Base-by-base conservation (phyloP, 495 filamentous ascomycete genomes). In the Podospora bellae-mahoneyi region DNA sequence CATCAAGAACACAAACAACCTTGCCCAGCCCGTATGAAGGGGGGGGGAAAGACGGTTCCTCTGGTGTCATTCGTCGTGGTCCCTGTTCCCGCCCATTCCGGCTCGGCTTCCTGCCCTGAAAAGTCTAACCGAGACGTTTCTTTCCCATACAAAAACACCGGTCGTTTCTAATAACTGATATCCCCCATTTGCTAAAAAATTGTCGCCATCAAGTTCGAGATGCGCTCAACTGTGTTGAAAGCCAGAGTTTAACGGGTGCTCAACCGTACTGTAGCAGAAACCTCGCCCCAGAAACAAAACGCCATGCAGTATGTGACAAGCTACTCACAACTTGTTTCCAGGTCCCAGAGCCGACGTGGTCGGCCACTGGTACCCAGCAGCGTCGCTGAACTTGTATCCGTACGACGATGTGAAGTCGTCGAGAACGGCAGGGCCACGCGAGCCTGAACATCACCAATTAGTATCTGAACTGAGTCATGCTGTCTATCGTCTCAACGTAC, bases 341-440 rank as follows among this genome's bases (percentile, higher is more conserved):
- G 70, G 87, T 84, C 64, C 84, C 80, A 62, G 71, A 64, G 83
- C 81, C 70, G 84, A 86, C 64, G 85, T 91, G 70, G 87, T 87
- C 23, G 91, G 91, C 94, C 94, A 97, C 81, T 97, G 93, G 82
- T 97, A 97, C 71, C 95, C 94, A 66, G 93, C 90, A 61, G 94
- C 91, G 74, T 99, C 95, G 77, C 92, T 97, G 84, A 99, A 99
- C 81, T 97, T 97, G 84, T 98, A 99, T 57, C 96, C 96, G 76
- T 95, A 99, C 15, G 93, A 97, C 13, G 93, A 88, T 15, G 95
- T 97, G 83, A 99, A 99, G 82, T 98, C 96, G 76, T 99, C 96
- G 66, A 99, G 85, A 55, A 99, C 94, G 56, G 93, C 91, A 28
- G 96, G 96, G 70, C 96, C 96, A 72, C 96, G 93, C 64, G 96